Evolutionary conservation across 2,329 filamentous ascomycete genomes (phyloP), one percentile per base, ranked within the genome.

Genomic region (Ascochyta rabiei): DNA sequence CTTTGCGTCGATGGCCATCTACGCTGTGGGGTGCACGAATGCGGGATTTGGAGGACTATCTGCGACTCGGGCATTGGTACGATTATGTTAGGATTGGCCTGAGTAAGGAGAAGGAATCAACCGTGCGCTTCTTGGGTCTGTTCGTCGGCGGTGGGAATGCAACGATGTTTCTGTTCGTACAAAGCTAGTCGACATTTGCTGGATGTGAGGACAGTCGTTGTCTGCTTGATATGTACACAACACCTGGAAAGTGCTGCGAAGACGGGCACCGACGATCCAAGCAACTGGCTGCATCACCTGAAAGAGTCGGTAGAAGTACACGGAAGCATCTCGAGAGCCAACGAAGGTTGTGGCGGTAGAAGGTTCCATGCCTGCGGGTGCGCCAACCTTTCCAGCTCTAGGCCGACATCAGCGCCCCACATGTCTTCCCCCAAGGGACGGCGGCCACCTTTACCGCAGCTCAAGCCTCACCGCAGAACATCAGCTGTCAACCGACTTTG

Each of bases 391-490:
- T 56, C 37, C 19, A 42, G 47, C 41, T 48, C 28, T 46, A 50
- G 47, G 31, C 31, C 26, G 47, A 19, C 42, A 40, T n/a, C 6
- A 23, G 37, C n/a, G 30, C 48, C 31, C 52, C 52, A 50, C 46
- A 47, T 28, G 35, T 42, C 24, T 40, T 37, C 26, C 26, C 41
- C 37, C 38, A 39, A 38, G 42, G 46, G 53, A 51, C 48, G 53
- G 53, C 48, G 53, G 53, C 43, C 53, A 56, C 48, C 47, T 56
- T 52, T 56, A 56, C 48, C 19, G 53, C 44, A 48, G 39, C 43
- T 56, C 40, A 39, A 31, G 47, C 47, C n/a, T n/a, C n/a, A n/a
- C n/a, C n/a, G n/a, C 53, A 51, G 40, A 47, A 30, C 35, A 38
- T 48, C 38, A 48, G 38, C 48, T 51, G 42, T 52, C 47, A 52